Evolutionary conservation across 2,329 filamentous ascomycete genomes (phyloP).

Genomic region (Thermomyces lanuginosus): DNA sequence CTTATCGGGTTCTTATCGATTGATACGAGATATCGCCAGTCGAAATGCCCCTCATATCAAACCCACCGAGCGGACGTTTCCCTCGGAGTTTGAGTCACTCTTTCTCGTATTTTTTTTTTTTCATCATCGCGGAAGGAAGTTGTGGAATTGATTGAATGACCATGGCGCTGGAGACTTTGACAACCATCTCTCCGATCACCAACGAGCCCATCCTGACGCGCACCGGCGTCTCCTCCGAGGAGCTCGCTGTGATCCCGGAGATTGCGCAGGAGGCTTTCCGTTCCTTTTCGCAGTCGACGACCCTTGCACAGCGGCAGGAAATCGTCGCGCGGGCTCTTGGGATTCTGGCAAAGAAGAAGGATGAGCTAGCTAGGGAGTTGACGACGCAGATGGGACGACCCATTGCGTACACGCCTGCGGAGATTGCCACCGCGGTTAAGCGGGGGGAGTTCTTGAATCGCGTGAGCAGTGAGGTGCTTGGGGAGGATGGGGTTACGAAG

Average conservation of each 20-base stretch:
- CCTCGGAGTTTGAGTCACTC: no score
- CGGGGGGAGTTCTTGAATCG: conserved; percentile 74
- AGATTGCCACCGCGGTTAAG: conserved; percentile 71
- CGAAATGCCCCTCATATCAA: no score
- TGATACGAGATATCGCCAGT: no score
- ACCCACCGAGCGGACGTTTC: no score
- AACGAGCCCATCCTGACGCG: conserved; percentile 71
- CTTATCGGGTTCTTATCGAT: no score
- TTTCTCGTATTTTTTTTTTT: no score
- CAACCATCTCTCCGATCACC: conserved; percentile 78
- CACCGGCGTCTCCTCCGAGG: conserved; percentile 52
- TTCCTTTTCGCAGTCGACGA: conserved; percentile 60
- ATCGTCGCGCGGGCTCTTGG: conserved; percentile 69
- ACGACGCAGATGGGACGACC: conserved; percentile 93
- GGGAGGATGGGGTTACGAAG: conserved; percentile 47
- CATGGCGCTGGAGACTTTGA: conserved; percentile 42
- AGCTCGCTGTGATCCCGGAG: conserved; percentile 56
- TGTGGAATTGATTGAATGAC: no score
- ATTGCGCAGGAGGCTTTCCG: conserved; percentile 60
- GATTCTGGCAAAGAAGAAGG: conserved; percentile 51
- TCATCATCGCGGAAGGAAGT: no score
- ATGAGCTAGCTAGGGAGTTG: conserved; percentile 68
- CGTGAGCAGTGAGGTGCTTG: conserved; percentile 59
- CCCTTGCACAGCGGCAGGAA: conserved; percentile 56
- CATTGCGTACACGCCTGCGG: conserved; percentile 69